Base-by-base conservation (phyloP, 805 yeast species). In the Pichia ethanolica region DNA sequence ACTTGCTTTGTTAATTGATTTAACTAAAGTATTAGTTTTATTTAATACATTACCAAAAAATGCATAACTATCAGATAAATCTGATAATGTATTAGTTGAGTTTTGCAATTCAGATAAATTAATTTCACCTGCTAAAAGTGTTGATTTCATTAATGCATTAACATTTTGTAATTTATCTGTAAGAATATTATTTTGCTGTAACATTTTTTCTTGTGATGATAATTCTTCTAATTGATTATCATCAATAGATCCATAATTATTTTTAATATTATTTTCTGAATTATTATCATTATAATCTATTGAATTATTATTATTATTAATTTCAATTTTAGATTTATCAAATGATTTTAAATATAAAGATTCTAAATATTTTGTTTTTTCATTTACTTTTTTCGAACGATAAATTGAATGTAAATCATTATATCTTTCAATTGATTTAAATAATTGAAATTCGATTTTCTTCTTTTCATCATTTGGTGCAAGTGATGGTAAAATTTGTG, bases 1-100 rank as follows among this genome's bases (percentile, higher is more conserved):
- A 54, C 78, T 79, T 46, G 78, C 75, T 54, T 73, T 75, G 53
- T 78, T 80, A 39, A 78, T 77, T 44, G 73, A 70, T 53, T 68
- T 70, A 39, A 78, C 80, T 39, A 78, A 68, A 27, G 69, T 69
- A 42, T 68, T 70, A 0, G 81, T 73, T 46, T 65, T 70, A 44
- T 62, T 56, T 36, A 78, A 59, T 7, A 77, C 58, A 37, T 65
- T 67, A 26, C 68, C 69, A 58, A 78, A 73, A 43, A 65, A 64
- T 20, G 63, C 65, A 55, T 74, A 70, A 45, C 71, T 70, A 12
- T 69, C 69, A 47, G 77, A 71, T 48, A 77, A 63, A 9, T 59
- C 55, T 11, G 62, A 48, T 48, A 78, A 60, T 37, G 72, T 73
- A 32, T 69, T 59, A 0, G 78, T 66, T 34, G 79, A 80, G 42